phyloP scores from a whole-genome alignment of 371 early-diverging fungal species.

The Fennellomyces sp. region DNA sequence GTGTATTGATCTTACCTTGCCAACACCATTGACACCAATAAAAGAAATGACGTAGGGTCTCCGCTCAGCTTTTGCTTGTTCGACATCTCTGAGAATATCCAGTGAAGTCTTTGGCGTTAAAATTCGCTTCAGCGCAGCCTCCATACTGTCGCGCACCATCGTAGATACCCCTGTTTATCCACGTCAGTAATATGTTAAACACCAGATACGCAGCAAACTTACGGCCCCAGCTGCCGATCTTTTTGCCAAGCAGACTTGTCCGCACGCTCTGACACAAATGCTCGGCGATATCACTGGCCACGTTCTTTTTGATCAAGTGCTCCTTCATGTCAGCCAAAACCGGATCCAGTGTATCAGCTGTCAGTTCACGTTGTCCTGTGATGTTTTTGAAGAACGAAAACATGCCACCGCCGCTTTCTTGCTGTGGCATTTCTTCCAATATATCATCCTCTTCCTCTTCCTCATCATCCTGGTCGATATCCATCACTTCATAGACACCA shows the following conservation, averaged over 20 bases:
- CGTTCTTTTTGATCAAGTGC: constrained; percentile 92
- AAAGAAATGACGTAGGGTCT: constrained; percentile 93
- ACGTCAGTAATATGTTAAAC: not conserved
- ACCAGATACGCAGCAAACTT: constrained; percentile 20
- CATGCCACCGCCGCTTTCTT: constrained; percentile 39
- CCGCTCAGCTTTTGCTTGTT: constrained; percentile 65
- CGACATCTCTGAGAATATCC: constrained; percentile 95
- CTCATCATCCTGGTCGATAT: constrained; percentile 61
- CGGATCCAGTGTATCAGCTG: constrained; percentile 69
- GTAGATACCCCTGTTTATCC: constrained; percentile 52
- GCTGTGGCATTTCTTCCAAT: constrained; percentile 15
- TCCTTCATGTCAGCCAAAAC: constrained; percentile 84
- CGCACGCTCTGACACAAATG: constrained; percentile 84
- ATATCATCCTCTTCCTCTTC: constrained; percentile 45
- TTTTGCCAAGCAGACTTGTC: constrained; percentile 78
- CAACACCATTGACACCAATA: constrained; percentile 99
- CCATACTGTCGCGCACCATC: constrained; percentile 81
- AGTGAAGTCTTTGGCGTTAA: constrained; percentile 92
- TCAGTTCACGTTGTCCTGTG: constrained; percentile 68
- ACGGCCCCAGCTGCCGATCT: constrained; percentile 78
- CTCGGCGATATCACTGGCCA: constrained; percentile 89
- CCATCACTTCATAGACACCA: constrained; percentile 85
- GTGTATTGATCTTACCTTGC: constrained; percentile 54
- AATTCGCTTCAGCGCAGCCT: constrained; percentile 81
- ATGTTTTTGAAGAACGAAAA: constrained; percentile 71